Evolutionary conservation across 2,329 filamentous ascomycete genomes (phyloP), one percentile per base, ranked within the genome.

Genomic region (Penicillium nordicum): DNA sequence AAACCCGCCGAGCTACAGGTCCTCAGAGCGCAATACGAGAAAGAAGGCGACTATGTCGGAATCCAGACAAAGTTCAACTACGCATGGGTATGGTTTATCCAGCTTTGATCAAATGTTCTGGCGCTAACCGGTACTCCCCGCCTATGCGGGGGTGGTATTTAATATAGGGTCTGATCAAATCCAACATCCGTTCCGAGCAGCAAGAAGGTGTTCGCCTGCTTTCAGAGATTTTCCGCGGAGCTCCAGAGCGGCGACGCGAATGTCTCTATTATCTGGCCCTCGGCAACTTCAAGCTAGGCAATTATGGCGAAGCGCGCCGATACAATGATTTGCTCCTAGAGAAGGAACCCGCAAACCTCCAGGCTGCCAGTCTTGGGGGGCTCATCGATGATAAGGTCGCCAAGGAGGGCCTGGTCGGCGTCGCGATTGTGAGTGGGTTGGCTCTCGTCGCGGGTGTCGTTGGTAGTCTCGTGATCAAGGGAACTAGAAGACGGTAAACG

Each of bases 1-100:
- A 95, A 94, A 78, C 86, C 90, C 55, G 89, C 90, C 49, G 94
- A 99, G 77, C 88, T 99, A 58, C 87, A 92, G 74, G 94, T 97
- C 61, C 83, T 99, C 52, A 90, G 93, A 63, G 82, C 90, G 58
- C 94, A 99, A 75, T 99, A 94, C 74, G 93, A 97, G 73, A 96
- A 96, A 73, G 94, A 99, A 78, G 94, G 93, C 65, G 90, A 96
- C 69, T 95, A 96, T 80, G 93, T 96, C 59, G 92, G 93, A 58
- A 85, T 99, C 40, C 94, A 99, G 77, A 99, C 94, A 60, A 97
- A 97, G 74, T 99, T 99, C 84, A 99, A 99, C 85, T 97, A 93
- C 76, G 93, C 94, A 72, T 99, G 94, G 94, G 92, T 96, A 84
- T 55, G 80, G 66, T 36, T 36, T 12, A 37, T 30, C 14, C n/a